phyloP scores from a whole-genome alignment of 2,329 filamentous ascomycete genomes.

The Beauveria australis region DNA sequence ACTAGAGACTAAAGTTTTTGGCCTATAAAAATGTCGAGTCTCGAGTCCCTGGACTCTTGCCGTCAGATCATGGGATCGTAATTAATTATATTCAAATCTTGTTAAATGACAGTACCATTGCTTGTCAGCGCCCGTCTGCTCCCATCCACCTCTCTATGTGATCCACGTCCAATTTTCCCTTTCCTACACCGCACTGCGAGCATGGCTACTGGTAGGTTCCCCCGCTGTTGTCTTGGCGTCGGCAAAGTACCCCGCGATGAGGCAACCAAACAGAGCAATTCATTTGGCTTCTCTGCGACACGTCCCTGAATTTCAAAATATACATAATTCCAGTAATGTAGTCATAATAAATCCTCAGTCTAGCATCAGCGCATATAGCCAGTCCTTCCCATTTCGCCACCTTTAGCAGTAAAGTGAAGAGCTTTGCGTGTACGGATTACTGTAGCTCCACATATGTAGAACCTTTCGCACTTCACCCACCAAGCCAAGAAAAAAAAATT shows the following conservation, averaged over 20 bases:
- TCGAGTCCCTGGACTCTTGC: neutral
- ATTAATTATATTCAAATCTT: neutral
- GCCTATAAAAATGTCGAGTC: neutral
- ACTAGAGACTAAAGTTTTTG: neutral
- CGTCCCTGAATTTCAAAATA: neutral
- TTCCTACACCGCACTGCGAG: neutral
- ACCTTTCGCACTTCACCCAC: no score
- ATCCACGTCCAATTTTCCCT: neutral
- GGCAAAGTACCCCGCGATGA: neutral
- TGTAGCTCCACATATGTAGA: no score
- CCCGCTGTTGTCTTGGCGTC: neutral
- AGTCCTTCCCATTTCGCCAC: no score
- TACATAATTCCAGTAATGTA: neutral
- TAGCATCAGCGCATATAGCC: no score
- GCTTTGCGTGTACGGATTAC: no score
- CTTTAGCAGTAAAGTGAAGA: no score
- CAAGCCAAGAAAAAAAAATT: no score
- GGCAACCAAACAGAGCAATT: neutral
- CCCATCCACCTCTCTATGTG: neutral
- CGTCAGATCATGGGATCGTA: neutral
- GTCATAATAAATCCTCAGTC: no score
- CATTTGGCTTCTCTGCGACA: neutral
- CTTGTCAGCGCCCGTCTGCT: neutral
- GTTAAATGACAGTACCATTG: neutral
- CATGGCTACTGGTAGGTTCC: neutral